These are phyloP conservation scores for Pseudogymnoascus sp. DNA, from an alignment of 2,329 filamentous ascomycete genomes.

Conservation along the genomic window DNA sequence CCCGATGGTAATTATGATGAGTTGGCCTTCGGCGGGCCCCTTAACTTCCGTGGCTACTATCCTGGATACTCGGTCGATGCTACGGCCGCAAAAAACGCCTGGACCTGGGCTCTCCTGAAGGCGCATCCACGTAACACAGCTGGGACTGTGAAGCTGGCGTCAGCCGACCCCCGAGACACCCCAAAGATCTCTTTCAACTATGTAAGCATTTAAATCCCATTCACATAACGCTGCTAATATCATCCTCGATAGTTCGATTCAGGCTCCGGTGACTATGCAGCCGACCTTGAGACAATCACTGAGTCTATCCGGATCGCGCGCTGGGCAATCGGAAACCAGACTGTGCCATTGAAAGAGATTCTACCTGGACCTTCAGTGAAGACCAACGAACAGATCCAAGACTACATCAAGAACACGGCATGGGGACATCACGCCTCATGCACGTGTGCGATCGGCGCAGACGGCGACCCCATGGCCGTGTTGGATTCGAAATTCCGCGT, in stretches of 20 bases:
- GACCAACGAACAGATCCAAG: slow-evolving; percentile 37
- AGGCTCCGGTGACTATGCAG: slow-evolving; percentile 26
- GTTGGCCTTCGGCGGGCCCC: slow-evolving; percentile 27
- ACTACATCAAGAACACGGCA: slow-evolving; percentile 41
- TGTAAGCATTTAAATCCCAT: slow-evolving; percentile 9
- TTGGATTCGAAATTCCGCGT: slow-evolving; percentile 50
- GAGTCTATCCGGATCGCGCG: slow-evolving; percentile 17
- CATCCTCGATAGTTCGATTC: slow-evolving; percentile 33
- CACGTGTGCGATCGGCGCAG: slow-evolving; percentile 44
- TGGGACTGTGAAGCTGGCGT: slow-evolving; percentile 54
- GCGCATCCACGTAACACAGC: slow-evolving; percentile 53
- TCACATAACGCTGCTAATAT: background rate
- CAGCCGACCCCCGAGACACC: slow-evolving; percentile 53
- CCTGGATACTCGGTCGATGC: slow-evolving; percentile 31
- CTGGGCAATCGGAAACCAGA: slow-evolving; percentile 32
- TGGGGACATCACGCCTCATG: slow-evolving; percentile 53
- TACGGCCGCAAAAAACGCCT: slow-evolving; percentile 33
- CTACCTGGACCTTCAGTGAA: slow-evolving; percentile 35
- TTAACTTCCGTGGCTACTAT: slow-evolving; percentile 37
- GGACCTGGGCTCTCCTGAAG: slow-evolving; percentile 41
- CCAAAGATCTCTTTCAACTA: slow-evolving; percentile 58
- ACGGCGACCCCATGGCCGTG: slow-evolving; percentile 35
- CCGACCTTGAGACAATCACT: slow-evolving; percentile 17
- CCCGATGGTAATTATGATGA: slow-evolving; percentile 33
- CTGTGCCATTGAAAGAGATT: slow-evolving; percentile 35